Base-by-base conservation (phyloP, 2,329 filamentous ascomycete genomes). In the Polychaeton citri region DNA sequence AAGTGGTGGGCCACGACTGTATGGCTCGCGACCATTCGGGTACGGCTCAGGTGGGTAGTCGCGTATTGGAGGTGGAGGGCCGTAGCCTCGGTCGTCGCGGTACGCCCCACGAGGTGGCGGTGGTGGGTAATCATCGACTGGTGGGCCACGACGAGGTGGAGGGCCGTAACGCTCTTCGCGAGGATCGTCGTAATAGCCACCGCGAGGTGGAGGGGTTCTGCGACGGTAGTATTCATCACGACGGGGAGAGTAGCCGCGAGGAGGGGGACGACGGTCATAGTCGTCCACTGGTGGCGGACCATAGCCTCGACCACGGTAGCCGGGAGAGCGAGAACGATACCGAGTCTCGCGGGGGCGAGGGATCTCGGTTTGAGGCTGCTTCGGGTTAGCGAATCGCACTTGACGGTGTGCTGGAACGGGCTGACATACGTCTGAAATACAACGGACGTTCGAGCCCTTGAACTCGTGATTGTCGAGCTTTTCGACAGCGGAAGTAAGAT, bases 391-490 rank as follows among this genome's bases (percentile, higher is more conserved):
- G n/a, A n/a, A 38, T 43, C 32, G 37, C 44, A 15, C 12, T 18
- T 18, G 15, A 16, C 16, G 16, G 7, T 7, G 16, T 32, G 10
- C 34, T 19, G 19, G 19, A 18, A 31, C 18, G 19, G 18, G 19
- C 33, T 33, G 19, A 43, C 46, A 43, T 72, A 96, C 88, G 66
- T 95, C 87, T 52, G 85, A 78, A 52, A 82, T 68, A 63, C 90
- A 98, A 47, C 74, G 79, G 48, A 98, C 88, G 46, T 76, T 73
- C 46, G 77, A 76, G 50, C 85, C 86, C 68, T 95, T 95, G 64
- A 96, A 96, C 54, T 94, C 86, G 57, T 78, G 79, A 47, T 78
- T 78, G 59, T 96, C 86, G 44, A 98, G 81, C 64, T 95, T 95
- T 60, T 95, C 86, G 38, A 96, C 84, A 36, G 90, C 90, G 41